These are phyloP conservation scores for Cordyceps cateniannulata DNA, from an alignment of 2,329 filamentous ascomycete genomes.

Conservation along the genomic window DNA sequence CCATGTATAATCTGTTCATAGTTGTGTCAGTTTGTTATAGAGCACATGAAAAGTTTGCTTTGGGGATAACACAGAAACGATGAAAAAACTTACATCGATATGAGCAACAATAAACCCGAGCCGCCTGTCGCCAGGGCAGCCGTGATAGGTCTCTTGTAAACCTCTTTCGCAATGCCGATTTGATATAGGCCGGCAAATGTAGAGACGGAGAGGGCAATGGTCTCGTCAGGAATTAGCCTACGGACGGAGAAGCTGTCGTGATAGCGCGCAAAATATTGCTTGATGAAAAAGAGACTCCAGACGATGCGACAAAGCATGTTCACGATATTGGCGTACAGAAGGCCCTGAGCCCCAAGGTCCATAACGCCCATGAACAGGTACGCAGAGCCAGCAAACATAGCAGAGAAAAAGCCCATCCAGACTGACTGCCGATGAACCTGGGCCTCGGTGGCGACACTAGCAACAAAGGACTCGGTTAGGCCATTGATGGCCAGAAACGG, in stretches of 20 bases:
- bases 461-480: constrained; percentile 85
- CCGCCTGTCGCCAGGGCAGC: constrained; percentile 41
- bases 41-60: constrained; percentile 6
- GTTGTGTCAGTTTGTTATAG: constrained; percentile 6
- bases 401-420: constrained; percentile 80
- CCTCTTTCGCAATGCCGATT: constrained; percentile 20
- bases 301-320: constrained; percentile 83
- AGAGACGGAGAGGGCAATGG: constrained; percentile 22
- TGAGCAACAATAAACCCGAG: constrained; percentile 44
- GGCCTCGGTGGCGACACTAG: constrained; percentile 69
- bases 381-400: constrained; percentile 66
- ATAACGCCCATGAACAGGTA: constrained; percentile 67
- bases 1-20: constrained; percentile 41
- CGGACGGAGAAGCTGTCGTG: constrained; percentile 26
- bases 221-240: constrained; percentile 23
- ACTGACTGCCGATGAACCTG: constrained; percentile 72
- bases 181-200: constrained; percentile 22
- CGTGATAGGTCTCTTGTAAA: constrained; percentile 22
- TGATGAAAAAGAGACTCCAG: constrained; percentile 74
- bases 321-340: constrained; percentile 81
- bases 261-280: constrained; percentile 49
- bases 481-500: constrained; percentile 90
- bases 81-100: constrained; percentile 51
- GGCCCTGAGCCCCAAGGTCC: constrained; percentile 65
- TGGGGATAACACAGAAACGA: not conserved